Base-by-base conservation (phyloP, 441 rosid genomes). In the Rhodomyrtus psidioides region DNA sequence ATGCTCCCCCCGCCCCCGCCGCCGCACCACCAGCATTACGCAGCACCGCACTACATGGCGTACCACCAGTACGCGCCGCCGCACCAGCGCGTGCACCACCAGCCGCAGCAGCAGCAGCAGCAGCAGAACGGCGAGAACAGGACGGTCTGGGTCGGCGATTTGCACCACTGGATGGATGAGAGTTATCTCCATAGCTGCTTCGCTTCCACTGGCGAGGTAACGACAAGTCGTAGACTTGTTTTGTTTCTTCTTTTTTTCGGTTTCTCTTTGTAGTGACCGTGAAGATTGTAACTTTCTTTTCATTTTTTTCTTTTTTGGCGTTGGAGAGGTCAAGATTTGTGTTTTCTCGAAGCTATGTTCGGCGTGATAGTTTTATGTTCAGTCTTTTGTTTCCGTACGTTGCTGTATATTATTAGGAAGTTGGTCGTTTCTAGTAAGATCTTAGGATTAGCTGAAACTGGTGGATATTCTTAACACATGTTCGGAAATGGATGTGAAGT, bases 151-250 rank as follows among this genome's bases (percentile, higher is more conserved):
- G 94, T 96, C 83, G 98, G 98, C 53, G 99, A 97, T 91, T 94
- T 97, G 92, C 94, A 93, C 89, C 96, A 93, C 28, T 97, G 99
- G 99, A 96, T 97, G 99, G 98, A 97, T 55, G 99, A 97, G 91
- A 93, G 53, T 85, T 95, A 97, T 84, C 94, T 95, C 62, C 94
- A 95, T 53, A 92, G 86, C 84, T 94, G 94, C 86, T 97, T 97
- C 84, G 93, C 89, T 88, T 91, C 95, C 81, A 87, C 94, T 10
- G 96, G 97, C 87, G 98, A 96, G 99, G 98, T 97, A 39, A 56
- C 46, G 79, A 44, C 16, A 39, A 39, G 79, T 39, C 42, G 16
- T 21, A 13, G 49, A 23, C 79, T 70, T n/a, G 6, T 70, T 65
- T 70, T 23, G 59, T n/a, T 10, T 7, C 23, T 19, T 19, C 3